Percentiles rank a stretch among this genome's conserved stretches.
Evolutionary conservation across 495 filamentous ascomycete genomes (phyloP).

Genomic region (Thermothielavioides terrestris): DNA sequence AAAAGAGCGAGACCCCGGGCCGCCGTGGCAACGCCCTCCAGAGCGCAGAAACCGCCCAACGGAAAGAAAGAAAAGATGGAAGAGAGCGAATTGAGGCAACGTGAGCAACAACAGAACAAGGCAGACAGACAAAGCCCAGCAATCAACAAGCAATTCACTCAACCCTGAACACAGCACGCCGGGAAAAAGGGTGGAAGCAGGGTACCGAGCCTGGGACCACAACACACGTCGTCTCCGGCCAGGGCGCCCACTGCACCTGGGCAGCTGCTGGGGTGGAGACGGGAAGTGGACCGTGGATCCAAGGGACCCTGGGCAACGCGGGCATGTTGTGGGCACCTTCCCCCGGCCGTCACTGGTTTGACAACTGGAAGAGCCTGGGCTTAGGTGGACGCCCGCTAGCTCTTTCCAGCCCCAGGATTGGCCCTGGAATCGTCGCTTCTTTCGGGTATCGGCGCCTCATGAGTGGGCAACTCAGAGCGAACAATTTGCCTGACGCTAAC

Average conservation of each 20-base stretch:
- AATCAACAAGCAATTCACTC: not conserved
- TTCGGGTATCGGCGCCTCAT: slow-evolving; percentile 15
- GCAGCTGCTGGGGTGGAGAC: not conserved
- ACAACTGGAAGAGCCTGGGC: too few species aligned
- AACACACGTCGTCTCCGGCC: too few species aligned
- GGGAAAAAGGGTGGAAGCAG: not conserved
- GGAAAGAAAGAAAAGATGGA: not conserved
- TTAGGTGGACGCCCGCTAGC: too few species aligned
- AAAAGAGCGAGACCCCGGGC: not conserved
- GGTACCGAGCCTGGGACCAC: too few species aligned
- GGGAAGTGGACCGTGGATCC: too few species aligned
- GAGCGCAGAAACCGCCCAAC: not conserved
- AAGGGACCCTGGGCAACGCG: not conserved
- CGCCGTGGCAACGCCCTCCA: slow-evolving; percentile 2
- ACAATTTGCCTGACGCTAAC: slow-evolving; percentile 22
- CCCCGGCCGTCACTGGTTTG: too few species aligned
- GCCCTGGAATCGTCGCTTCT: slow-evolving; percentile 17
- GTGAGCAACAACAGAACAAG: not conserved
- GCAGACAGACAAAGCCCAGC: not conserved
- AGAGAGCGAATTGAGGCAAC: slow-evolving; percentile 1
- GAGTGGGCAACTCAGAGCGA: slow-evolving; percentile 17
- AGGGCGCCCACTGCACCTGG: too few species aligned
- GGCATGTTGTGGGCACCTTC: not conserved
- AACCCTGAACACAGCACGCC: not conserved
- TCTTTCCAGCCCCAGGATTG: too few species aligned